These are phyloP conservation scores for Pinus albicaulis DNA, from an alignment of 75 land plant genomes.

Conservation along the genomic window DNA sequence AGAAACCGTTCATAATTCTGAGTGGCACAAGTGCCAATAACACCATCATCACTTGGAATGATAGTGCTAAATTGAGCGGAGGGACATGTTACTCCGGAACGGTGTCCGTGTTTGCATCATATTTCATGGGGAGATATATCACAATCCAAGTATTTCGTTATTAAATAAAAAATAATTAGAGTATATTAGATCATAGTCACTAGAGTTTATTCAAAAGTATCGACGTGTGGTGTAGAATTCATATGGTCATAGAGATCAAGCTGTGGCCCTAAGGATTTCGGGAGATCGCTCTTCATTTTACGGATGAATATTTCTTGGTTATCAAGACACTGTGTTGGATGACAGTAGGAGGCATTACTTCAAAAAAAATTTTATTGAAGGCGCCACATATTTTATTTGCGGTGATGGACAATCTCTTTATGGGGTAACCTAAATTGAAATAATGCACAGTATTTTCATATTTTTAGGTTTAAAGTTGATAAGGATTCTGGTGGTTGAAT, in stretches of 20 bases:
- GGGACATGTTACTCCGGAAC: conserved; percentile 34
- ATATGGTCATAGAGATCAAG: conserved; percentile 16
- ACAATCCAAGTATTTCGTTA: conserved; percentile 29
- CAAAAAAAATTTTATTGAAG: conserved; percentile 23
- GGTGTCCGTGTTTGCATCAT: conserved; percentile 29
- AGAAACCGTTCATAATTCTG: conserved; percentile 36
- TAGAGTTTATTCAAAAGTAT: background rate
- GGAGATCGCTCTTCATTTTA: conserved; percentile 20
- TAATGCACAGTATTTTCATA: background rate
- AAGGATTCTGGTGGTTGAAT: background rate
- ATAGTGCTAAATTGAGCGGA: conserved; percentile 20
- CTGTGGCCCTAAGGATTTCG: conserved; percentile 31
- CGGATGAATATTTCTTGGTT: conserved; percentile 14
- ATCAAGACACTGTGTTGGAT: conserved; percentile 26
- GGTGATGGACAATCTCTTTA: conserved; percentile 20
- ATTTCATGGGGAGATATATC: conserved; percentile 41
- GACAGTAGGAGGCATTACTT: conserved; percentile 22
- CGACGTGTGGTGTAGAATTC: conserved; percentile 11
- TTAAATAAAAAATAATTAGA: too few relatives aligned
- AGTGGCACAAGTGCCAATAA: conserved; percentile 24
- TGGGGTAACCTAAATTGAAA: background rate
- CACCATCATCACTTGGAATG: conserved; percentile 26
- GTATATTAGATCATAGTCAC: too few relatives aligned
- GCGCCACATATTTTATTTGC: conserved; percentile 29
- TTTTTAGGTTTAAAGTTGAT: too few relatives aligned